These are phyloP conservation scores for Cutaneotrichosporon mucoides DNA, from an alignment of 1,284 basidiomycete genomes.

Conservation along the genomic window DNA sequence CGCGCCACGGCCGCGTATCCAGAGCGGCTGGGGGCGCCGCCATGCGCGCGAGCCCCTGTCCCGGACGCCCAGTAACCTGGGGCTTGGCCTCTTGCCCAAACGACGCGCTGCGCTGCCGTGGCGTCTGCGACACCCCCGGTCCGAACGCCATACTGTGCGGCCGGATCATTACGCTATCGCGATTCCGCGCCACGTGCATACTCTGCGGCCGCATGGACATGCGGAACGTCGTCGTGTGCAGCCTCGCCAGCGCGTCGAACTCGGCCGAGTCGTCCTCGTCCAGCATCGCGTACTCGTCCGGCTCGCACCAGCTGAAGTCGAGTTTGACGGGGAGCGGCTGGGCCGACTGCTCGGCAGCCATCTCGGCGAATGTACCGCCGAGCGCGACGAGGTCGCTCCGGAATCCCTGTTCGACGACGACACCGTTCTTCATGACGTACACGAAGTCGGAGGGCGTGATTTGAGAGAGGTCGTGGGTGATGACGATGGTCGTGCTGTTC, in stretches of 20 bases:
- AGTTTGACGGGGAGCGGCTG: constrained; percentile 38
- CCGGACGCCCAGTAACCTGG: too few species aligned
- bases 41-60: too few species aligned
- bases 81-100: too few species aligned
- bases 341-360: constrained; percentile 47
- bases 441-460: constrained; percentile 76
- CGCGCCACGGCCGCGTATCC: too few species aligned
- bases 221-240: constrained; percentile 1
- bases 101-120: too few species aligned
- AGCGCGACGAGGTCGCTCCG: constrained; percentile 63
- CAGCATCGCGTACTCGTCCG: not conserved
- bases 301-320: constrained; percentile 42
- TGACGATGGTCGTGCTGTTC: constrained; percentile 88
- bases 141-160: not conserved
- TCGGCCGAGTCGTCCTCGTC: not conserved
- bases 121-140: not conserved
- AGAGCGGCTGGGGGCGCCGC: too few species aligned
- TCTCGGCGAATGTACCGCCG: constrained; percentile 46
- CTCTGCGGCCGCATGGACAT: not conserved
- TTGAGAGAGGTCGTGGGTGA: constrained; percentile 91
- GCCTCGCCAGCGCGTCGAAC: not conserved
- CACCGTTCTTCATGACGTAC: constrained; percentile 80
- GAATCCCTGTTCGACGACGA: constrained; percentile 84
- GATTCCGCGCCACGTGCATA: too few species aligned
- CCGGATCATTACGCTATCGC: not conserved